These are phyloP conservation scores for Rhodotorula sp. DNA, from an alignment of 1,284 basidiomycete species.

Conservation along the genomic window DNA sequence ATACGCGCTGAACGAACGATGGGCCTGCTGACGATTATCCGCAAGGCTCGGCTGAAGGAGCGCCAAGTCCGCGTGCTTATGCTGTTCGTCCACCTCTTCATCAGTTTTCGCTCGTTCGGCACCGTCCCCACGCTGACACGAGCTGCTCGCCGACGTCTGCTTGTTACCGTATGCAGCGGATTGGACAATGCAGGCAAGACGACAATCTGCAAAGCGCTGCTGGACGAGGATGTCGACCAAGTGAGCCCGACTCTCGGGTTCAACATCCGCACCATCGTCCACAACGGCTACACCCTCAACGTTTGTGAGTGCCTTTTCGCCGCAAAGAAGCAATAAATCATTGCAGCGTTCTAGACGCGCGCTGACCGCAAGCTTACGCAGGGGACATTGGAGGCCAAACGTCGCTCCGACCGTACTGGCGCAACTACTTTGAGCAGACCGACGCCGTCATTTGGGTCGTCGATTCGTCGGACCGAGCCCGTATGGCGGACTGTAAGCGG, in stretches of 20 bases:
- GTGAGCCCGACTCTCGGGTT: constrained; percentile 96
- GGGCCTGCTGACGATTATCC: constrained; percentile 92
- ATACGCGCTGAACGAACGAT: constrained; percentile 30
- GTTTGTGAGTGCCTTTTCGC: constrained; percentile 64
- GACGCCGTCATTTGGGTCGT: constrained; percentile 99
- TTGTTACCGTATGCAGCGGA: constrained; percentile 61
- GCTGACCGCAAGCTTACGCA: constrained; percentile 2
- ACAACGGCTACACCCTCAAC: constrained; percentile 86
- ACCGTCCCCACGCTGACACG: neutral
- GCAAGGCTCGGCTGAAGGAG: constrained; percentile 93
- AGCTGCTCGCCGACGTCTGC: neutral
- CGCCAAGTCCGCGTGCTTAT: constrained; percentile 95
- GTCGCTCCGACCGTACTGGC: constrained; percentile 94
- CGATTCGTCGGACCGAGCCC: constrained; percentile 84
- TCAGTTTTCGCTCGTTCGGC: neutral
- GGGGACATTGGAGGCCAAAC: constrained; percentile 99
- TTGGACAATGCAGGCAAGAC: constrained; percentile 99
- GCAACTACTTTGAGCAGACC: constrained; percentile 98
- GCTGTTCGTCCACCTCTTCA: constrained; percentile 61
- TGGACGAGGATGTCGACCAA: constrained; percentile 79
- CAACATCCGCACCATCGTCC: constrained; percentile 94
- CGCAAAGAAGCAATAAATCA: neutral
- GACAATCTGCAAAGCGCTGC: constrained; percentile 92
- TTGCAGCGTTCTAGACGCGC: too few relatives aligned
- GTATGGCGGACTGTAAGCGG: constrained; percentile 82